Evolutionary conservation across 768 basidiomycete species (phyloP).

Genomic region (Pisolithus tinctorius): DNA sequence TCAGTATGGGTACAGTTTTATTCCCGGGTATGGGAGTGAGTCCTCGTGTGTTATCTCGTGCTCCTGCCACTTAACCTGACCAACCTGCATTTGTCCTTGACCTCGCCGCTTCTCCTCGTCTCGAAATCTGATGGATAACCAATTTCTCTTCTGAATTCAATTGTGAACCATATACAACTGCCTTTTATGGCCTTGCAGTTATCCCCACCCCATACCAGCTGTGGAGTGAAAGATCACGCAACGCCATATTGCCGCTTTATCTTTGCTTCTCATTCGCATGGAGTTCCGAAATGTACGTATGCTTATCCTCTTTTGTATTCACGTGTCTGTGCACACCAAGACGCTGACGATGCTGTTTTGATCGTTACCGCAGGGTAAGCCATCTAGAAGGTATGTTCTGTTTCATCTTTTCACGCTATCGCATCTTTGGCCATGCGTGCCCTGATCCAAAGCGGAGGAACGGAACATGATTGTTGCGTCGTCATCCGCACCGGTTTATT

Average conservation of each 20-base stretch:
- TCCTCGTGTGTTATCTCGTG: conserved; percentile 4
- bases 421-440: neutral
- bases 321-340: neutral
- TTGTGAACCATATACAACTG: neutral
- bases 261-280: conserved; percentile 61
- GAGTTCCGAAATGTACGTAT: conserved; percentile 66
- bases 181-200: conserved; percentile 32
- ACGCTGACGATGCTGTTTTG: neutral
- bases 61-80: neutral
- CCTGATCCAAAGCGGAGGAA: neutral
- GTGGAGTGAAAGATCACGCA: conserved; percentile 43
- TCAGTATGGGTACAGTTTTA: conserved; percentile 48
- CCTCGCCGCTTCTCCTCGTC: neutral
- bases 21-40: conserved; percentile 47
- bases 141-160: neutral
- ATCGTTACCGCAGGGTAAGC: conserved; percentile 46
- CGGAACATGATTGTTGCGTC: neutral
- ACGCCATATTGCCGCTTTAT: conserved; percentile 58
- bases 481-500: neutral
- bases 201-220: conserved; percentile 55
- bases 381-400: conserved; percentile 62
- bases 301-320: neutral
- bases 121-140: neutral
- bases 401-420: neutral
- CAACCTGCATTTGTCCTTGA: neutral